Percentiles rank a stretch among this genome's conserved stretches.
These are phyloP conservation scores for Pontederia paniculata DNA, from an alignment of 176 grass and related monocot species.

Conservation along the genomic window DNA sequence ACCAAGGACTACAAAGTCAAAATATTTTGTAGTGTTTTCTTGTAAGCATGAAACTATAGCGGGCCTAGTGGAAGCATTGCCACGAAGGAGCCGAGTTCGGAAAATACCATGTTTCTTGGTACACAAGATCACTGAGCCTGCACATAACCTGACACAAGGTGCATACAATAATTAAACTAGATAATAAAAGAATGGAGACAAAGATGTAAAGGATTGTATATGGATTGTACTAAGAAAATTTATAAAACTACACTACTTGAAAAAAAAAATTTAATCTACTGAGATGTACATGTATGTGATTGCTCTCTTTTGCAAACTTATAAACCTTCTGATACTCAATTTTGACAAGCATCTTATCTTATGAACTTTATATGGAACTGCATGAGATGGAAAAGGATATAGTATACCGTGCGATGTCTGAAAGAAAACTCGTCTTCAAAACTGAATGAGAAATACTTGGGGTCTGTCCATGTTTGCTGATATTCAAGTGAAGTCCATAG, in stretches of 20 bases:
- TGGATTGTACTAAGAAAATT: too few species aligned
- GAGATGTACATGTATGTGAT: too few species aligned
- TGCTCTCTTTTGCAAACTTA: too few species aligned
- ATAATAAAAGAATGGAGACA: not conserved
- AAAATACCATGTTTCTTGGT: conserved; percentile 14
- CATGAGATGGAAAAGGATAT: too few species aligned
- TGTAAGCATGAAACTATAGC: conserved; percentile 31
- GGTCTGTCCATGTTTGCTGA: conserved; percentile 38
- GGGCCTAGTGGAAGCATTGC: conserved; percentile 20
- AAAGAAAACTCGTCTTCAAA: conserved; percentile 30
- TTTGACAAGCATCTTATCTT: too few species aligned
- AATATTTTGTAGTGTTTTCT: conserved; percentile 40
- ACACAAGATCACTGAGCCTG: conserved; percentile 20
- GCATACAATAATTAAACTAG: not conserved
- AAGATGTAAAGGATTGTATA: too few species aligned
- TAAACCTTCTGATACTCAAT: too few species aligned
- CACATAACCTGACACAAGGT: conserved; percentile 11
- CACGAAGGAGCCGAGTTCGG: conserved; percentile 13
- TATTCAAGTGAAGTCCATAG: conserved; percentile 23
- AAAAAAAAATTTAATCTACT: too few species aligned
- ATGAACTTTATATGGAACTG: too few species aligned
- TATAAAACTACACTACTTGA: too few species aligned
- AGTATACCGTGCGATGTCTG: conserved; percentile 50
- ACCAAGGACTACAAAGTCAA: conserved; percentile 86
- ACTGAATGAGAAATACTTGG: conserved; percentile 25